Evolutionary conservation across 106 monocot species (phyloP).

Genomic region (Allium fistulosum): DNA sequence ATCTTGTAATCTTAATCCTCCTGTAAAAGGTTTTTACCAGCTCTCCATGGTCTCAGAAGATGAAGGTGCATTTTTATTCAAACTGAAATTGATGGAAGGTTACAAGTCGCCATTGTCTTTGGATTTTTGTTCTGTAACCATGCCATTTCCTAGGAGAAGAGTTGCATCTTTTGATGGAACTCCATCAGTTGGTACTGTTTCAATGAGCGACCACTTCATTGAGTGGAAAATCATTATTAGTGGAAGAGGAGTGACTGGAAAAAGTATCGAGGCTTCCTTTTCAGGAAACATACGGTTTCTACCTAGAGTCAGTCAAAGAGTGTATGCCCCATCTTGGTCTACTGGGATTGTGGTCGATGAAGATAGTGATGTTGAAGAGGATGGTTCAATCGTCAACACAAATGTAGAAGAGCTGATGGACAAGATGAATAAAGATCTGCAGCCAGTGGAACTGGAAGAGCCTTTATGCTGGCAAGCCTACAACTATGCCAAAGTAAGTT

Average conservation of each 20-base stretch:
- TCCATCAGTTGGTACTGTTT: slow-evolving; percentile 76
- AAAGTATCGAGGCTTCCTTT: slow-evolving; percentile 87
- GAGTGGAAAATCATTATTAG: slow-evolving; percentile 90
- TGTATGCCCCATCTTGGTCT: slow-evolving; percentile 26
- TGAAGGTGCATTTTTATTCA: slow-evolving; percentile 95
- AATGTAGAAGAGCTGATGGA: slow-evolving; percentile 79
- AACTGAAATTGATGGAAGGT: slow-evolving; percentile 86
- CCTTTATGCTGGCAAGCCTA: slow-evolving; percentile 98
- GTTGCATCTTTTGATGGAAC: slow-evolving; percentile 79
- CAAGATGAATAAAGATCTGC: slow-evolving; percentile 79
- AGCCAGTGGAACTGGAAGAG: slow-evolving; percentile 73
- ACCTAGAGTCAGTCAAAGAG: slow-evolving; percentile 31
- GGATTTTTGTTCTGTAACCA: slow-evolving; percentile 81
- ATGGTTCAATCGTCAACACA: slow-evolving; percentile 35
- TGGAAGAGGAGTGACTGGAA: slow-evolving; percentile 74
- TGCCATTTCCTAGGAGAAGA: slow-evolving; percentile 85
- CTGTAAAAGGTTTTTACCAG: slow-evolving; percentile 97
- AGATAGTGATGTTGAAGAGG: slow-evolving; percentile 72
- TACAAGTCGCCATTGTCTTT: slow-evolving; percentile 72
- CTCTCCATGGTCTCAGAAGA: slow-evolving; percentile 96
- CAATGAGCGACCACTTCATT: slow-evolving; percentile 71
- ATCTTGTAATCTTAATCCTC: slow-evolving; percentile 38
- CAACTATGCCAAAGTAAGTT: slow-evolving; percentile 84
- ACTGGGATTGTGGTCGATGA: slow-evolving; percentile 33
- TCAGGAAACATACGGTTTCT: slow-evolving; percentile 80